Conservation (phyloP, 73 alveolate species). For the Paramecium primaurelia region DNA sequence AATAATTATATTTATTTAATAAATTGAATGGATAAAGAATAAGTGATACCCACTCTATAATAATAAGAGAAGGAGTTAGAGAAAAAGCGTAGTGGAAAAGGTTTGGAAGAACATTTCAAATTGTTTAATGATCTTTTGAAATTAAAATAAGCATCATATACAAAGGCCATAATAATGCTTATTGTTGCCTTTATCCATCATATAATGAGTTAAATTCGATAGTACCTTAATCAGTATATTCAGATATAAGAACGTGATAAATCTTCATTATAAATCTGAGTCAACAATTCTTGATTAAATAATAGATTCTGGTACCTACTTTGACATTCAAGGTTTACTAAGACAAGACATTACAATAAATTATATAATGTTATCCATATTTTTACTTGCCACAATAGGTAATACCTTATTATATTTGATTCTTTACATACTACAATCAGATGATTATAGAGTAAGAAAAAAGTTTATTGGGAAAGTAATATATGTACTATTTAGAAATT, state of each 20-base stretch:
- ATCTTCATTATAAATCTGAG: background rate
- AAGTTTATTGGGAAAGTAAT: conserved; percentile 14
- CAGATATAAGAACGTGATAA: background rate
- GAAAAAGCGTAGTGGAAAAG: background rate
- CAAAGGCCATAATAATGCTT: background rate
- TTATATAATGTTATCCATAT: background rate
- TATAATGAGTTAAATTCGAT: background rate
- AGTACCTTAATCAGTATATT: conserved; percentile 8
- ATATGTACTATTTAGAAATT: background rate
- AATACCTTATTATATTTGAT: background rate
- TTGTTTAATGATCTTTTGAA: conserved; percentile 15
- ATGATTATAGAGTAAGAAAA: background rate
- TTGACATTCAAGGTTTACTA: background rate
- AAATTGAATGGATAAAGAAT: background rate
- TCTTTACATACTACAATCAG: background rate
- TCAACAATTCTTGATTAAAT: background rate
- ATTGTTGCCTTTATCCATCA: conserved; percentile 17
- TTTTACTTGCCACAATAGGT: background rate
- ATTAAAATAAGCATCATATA: background rate
- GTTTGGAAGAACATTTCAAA: conserved; percentile 7
- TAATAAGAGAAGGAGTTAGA: background rate
- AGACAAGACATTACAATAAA: background rate
- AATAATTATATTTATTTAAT: background rate
- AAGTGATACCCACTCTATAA: background rate
- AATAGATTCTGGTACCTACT: background rate